Percentiles rank a stretch among this genome's conserved stretches.
Evolutionary conservation across 768 basidiomycete genomes (phyloP).

Genomic region (Pleurotus tuoliensis): DNA sequence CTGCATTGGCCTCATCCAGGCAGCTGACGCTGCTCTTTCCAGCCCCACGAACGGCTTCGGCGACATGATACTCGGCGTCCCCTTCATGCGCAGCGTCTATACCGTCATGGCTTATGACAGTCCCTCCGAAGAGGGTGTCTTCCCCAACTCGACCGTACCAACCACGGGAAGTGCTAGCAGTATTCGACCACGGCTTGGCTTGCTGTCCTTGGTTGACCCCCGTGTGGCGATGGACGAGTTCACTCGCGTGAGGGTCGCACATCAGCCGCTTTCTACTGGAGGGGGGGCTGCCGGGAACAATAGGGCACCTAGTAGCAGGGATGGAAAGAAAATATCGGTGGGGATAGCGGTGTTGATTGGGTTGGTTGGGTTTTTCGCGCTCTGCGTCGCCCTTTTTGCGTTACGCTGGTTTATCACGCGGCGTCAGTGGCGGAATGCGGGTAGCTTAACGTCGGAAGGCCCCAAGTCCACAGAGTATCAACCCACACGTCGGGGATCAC

Average conservation of each 20-base stretch:
- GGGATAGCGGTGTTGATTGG: slow-evolving; percentile 63
- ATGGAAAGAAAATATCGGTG: slow-evolving; percentile 42
- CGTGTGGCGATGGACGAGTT: slow-evolving; percentile 64
- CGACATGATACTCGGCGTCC: slow-evolving; percentile 77
- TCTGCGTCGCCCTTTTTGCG: slow-evolving; percentile 52
- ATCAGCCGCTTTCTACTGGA: slow-evolving; percentile 45
- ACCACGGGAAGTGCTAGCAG: slow-evolving; percentile 8
- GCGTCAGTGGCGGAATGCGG: slow-evolving; percentile 26
- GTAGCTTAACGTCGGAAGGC: slow-evolving; percentile 11
- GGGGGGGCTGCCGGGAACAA: slow-evolving; percentile 9
- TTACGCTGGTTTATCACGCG: slow-evolving; percentile 48
- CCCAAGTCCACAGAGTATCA: slow-evolving; percentile 23
- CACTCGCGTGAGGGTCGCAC: slow-evolving; percentile 61
- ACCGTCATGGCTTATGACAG: slow-evolving; percentile 67
- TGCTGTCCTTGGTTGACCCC: slow-evolving; percentile 61
- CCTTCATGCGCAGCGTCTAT: slow-evolving; percentile 75
- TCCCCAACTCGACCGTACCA: slow-evolving; percentile 25
- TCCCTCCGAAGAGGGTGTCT: slow-evolving; percentile 41
- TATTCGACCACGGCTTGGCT: slow-evolving; percentile 49
- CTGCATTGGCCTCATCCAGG: slow-evolving; percentile 70
- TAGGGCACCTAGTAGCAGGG: slow-evolving; percentile 8
- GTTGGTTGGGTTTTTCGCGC: slow-evolving; percentile 52
- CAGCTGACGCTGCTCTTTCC: slow-evolving; percentile 40
- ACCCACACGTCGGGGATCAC: slow-evolving; percentile 26
- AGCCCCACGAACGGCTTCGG: slow-evolving; percentile 32